Conservation (phyloP, 495 filamentous ascomycete species). For the Neurospora cerealis region DNA sequence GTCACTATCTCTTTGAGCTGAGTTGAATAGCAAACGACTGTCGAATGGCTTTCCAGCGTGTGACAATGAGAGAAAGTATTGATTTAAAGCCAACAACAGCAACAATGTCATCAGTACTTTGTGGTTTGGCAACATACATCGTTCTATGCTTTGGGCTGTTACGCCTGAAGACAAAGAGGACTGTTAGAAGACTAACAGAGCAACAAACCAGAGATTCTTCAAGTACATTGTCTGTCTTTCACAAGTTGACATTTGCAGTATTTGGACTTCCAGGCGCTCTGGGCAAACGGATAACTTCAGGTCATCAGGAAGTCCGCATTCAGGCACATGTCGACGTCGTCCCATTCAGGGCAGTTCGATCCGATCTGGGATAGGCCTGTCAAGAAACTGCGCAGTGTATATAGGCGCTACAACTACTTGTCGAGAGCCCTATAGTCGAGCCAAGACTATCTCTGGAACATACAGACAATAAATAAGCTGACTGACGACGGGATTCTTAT, state of each 20-base stretch:
- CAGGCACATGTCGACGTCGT: background rate
- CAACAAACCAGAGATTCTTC: background rate
- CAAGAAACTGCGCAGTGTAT: background rate
- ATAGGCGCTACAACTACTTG: background rate
- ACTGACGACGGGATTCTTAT: background rate
- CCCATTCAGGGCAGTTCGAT: background rate
- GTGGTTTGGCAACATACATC: background rate
- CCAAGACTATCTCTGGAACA: background rate
- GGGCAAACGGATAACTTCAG: background rate
- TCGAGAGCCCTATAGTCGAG: background rate
- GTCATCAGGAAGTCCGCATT: background rate
- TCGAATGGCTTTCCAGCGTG: background rate
- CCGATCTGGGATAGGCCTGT: background rate
- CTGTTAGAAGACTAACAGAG: background rate
- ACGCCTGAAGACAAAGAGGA: background rate
- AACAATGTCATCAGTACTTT: background rate
- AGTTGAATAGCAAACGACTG: background rate
- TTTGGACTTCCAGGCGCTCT: background rate
- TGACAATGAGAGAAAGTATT: background rate
- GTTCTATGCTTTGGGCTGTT: background rate
- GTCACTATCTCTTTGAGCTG: background rate
- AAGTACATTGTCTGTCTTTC: background rate
- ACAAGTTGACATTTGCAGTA: background rate
- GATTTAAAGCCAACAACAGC: background rate
- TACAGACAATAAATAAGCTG: background rate